Conservation (phyloP, 176 grass and related monocot genomes). For the Aegilops speltoides region DNA sequence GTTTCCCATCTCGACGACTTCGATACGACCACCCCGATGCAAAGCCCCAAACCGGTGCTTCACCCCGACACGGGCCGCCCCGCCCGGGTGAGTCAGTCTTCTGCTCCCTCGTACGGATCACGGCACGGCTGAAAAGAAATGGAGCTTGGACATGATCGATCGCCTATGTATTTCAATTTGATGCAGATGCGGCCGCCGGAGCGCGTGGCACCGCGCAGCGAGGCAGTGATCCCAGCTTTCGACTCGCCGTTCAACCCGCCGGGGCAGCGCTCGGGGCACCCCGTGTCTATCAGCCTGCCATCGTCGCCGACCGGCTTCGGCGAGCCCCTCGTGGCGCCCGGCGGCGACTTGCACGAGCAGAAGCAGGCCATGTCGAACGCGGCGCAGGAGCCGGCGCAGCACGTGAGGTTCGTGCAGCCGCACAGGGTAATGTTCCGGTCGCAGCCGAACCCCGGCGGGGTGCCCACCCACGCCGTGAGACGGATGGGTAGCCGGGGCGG, state of each 20-base stretch:
- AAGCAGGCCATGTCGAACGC: slow-evolving; percentile 17
- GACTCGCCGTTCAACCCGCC: slow-evolving; percentile 40
- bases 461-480: neutral
- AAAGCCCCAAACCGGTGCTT: too few relatives aligned
- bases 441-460: slow-evolving; percentile 49
- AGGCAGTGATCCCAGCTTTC: slow-evolving; percentile 27
- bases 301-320: slow-evolving; percentile 50
- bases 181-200: slow-evolving; percentile 34
- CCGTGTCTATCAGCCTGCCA: slow-evolving; percentile 77
- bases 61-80: neutral
- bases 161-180: neutral
- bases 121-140: neutral
- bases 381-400: neutral
- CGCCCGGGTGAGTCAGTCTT: neutral
- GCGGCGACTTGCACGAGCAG: neutral
- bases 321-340: neutral
- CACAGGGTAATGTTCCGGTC: slow-evolving; percentile 65
- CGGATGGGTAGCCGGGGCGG: neutral
- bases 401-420: slow-evolving; percentile 27
- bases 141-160: neutral
- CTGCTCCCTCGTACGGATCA: neutral
- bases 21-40: slow-evolving; percentile 7
- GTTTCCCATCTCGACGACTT: slow-evolving; percentile 37
- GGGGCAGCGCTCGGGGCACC: slow-evolving; percentile 31
- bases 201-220: slow-evolving; percentile 20